Evolutionary conservation across 306 rosid genomes (phyloP).

Genomic region (Vigna reflexopilosa): DNA sequence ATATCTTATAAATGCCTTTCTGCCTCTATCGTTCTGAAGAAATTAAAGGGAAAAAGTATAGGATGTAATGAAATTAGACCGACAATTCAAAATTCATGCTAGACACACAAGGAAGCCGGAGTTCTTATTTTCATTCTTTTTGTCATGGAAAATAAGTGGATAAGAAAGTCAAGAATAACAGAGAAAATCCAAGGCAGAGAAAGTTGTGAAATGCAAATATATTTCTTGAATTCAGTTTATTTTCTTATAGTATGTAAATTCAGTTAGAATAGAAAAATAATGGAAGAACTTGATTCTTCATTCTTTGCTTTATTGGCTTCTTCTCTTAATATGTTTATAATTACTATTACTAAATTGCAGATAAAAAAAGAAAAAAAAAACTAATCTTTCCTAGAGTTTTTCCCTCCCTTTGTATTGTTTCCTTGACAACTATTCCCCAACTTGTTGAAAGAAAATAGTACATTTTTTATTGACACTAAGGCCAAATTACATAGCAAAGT

Average conservation of each 20-base stretch:
- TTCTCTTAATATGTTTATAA: background rate
- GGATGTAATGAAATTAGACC: background rate
- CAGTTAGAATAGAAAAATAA: background rate
- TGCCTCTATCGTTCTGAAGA: slow-evolving; percentile 15
- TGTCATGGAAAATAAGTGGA: slow-evolving; percentile 3
- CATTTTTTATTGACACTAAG: slow-evolving; percentile 12
- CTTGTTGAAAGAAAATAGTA: slow-evolving; percentile 30
- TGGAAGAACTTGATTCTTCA: slow-evolving; percentile 7
- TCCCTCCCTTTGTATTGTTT: slow-evolving; percentile 14
- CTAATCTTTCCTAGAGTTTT: slow-evolving; percentile 6
- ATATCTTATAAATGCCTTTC: background rate
- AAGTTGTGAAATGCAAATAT: background rate
- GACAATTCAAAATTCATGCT: slow-evolving; percentile 23
- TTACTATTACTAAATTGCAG: background rate
- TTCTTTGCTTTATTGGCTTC: slow-evolving; percentile 14
- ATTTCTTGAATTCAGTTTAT: slow-evolving; percentile 4
- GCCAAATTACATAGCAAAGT: background rate
- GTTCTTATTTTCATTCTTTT: background rate
- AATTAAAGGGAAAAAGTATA: background rate
- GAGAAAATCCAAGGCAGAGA: slow-evolving; percentile 18
- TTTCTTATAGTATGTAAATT: slow-evolving; percentile 20
- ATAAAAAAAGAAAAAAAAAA: too few species aligned
- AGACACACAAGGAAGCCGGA: background rate
- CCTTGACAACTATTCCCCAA: slow-evolving; percentile 4
- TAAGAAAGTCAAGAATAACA: slow-evolving; percentile 4